Percentiles rank a stretch among this genome's conserved stretches.
Conservation (phyloP, 768 basidiomycete species). For the Boletus subparvulus region DNA sequence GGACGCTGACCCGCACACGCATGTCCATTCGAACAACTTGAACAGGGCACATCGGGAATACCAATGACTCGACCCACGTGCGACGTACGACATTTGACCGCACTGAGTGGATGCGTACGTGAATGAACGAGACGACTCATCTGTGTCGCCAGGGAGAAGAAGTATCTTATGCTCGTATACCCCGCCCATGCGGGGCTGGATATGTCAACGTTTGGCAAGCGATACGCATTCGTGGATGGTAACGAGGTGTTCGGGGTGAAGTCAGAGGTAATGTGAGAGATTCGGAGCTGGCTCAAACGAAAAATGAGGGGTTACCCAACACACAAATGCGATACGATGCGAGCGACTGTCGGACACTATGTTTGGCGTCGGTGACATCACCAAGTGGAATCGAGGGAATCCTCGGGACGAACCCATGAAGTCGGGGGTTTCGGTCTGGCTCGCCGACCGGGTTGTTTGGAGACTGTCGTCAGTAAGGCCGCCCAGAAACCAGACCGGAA, state of each 20-base stretch:
- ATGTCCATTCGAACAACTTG: too few species aligned
- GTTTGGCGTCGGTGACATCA: neutral
- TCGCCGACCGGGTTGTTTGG: neutral
- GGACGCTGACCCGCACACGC: too few species aligned
- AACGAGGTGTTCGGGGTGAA: constrained; percentile 4
- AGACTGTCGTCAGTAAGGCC: neutral
- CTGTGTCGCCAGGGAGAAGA: too few species aligned
- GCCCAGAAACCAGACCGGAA: neutral
- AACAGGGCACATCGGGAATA: too few species aligned
- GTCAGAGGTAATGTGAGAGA: constrained; percentile 11
- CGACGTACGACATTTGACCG: too few species aligned
- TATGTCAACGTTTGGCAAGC: constrained; percentile 23
- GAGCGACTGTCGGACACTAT: neutral
- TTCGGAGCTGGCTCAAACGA: constrained; percentile 22
- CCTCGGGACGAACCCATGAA: too few species aligned
- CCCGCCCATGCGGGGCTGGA: neutral
- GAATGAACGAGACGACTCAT: too few species aligned
- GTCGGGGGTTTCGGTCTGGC: too few species aligned
- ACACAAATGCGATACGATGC: neutral
- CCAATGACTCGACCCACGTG: too few species aligned
- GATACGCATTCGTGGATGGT: constrained; percentile 39
- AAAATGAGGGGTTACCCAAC: constrained; percentile 11
- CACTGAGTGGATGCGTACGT: too few species aligned
- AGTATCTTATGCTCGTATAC: neutral
- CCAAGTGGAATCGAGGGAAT: too few species aligned